These are phyloP conservation scores for Aspergillus sp. DNA, from an alignment of 2,329 filamentous ascomycete species.

Conservation along the genomic window DNA sequence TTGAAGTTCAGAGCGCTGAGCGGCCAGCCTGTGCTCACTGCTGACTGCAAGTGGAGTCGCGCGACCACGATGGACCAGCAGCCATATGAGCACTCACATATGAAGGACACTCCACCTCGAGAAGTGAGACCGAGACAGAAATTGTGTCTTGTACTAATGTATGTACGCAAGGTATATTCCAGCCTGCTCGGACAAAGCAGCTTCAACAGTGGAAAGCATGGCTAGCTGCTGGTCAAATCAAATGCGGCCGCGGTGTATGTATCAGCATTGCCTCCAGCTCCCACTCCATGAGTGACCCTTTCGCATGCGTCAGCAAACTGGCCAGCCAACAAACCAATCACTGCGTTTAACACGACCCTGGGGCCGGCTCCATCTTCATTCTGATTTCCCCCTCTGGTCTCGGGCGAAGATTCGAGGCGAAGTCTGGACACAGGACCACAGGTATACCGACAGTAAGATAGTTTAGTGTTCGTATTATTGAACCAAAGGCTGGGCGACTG, in stretches of 20 bases:
- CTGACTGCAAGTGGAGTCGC: constrained; percentile 12
- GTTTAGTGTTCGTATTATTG: constrained; percentile 4
- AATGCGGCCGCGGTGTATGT: constrained; percentile 9
- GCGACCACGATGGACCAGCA: not conserved
- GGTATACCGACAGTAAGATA: not conserved
- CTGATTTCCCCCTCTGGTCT: not conserved
- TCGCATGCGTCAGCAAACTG: constrained; percentile 19
- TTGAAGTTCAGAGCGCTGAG: too few relatives aligned
- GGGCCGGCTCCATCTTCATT: not conserved
- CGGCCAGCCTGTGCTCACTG: constrained; percentile 3
- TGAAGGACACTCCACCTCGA: constrained; percentile 12
- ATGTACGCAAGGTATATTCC: constrained; percentile 8
- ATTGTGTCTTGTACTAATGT: constrained; percentile 9
- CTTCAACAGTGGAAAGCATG: not conserved
- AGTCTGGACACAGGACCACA: not conserved
- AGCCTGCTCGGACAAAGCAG: not conserved
- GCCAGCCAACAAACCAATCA: constrained; percentile 13
- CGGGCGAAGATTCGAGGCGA: not conserved
- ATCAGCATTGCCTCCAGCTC: not conserved
- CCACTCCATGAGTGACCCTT: not conserved
- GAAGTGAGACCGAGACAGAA: constrained; percentile 11
- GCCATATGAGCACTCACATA: constrained; percentile 9
- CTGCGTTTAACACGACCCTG: constrained; percentile 11
- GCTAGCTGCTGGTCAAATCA: constrained; percentile 4
- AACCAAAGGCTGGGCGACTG: constrained; percentile 8